phyloP scores from a whole-genome alignment of 2,329 filamentous ascomycete species.

The Aspergillus flavus region DNA sequence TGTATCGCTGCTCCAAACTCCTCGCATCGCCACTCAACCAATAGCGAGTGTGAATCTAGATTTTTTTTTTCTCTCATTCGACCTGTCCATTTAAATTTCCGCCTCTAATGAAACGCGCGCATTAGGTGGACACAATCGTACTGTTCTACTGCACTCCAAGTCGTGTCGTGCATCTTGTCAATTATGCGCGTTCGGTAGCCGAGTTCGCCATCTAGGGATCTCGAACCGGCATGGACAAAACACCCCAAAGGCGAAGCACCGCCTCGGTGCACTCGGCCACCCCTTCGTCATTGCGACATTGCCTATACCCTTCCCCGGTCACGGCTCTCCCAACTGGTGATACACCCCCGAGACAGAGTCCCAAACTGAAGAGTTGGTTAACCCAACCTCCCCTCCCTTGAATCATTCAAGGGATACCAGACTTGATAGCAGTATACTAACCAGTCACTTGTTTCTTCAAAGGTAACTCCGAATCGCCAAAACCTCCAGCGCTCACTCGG shows the following conservation, averaged over 20 bases:
- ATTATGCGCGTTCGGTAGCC: slow-evolving; percentile 26
- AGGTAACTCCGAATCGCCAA: slow-evolving; percentile 24
- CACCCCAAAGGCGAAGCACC: slow-evolving; percentile 28
- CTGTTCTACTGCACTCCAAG: slow-evolving; percentile 21
- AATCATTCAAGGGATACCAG: slow-evolving; percentile 12
- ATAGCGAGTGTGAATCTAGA: slow-evolving; percentile 8
- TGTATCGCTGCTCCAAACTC: slow-evolving; percentile 1
- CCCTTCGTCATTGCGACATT: slow-evolving; percentile 26
- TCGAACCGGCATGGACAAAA: slow-evolving; percentile 29
- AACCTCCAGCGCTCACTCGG: slow-evolving; percentile 34
- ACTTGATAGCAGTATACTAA: slow-evolving; percentile 19
- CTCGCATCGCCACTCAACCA: slow-evolving; percentile 4
- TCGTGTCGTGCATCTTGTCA: slow-evolving; percentile 28
- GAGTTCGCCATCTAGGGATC: slow-evolving; percentile 14
- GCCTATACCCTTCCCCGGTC: slow-evolving; percentile 28
- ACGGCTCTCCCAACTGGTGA: slow-evolving; percentile 20
- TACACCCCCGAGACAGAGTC: slow-evolving; percentile 22
- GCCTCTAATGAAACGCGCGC: slow-evolving; percentile 12
- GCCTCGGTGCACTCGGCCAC: slow-evolving; percentile 26
- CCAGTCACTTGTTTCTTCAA: slow-evolving; percentile 19
- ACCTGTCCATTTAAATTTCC: slow-evolving; percentile 14
- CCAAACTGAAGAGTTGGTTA: slow-evolving; percentile 28
- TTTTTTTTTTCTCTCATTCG: slow-evolving; percentile 19
- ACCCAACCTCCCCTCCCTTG: slow-evolving; percentile 8
- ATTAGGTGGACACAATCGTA: slow-evolving; percentile 19